Evolutionary conservation across 306 rosid species (phyloP), one percentile per base, ranked within the genome.

Genomic region (Vicia sativa): DNA sequence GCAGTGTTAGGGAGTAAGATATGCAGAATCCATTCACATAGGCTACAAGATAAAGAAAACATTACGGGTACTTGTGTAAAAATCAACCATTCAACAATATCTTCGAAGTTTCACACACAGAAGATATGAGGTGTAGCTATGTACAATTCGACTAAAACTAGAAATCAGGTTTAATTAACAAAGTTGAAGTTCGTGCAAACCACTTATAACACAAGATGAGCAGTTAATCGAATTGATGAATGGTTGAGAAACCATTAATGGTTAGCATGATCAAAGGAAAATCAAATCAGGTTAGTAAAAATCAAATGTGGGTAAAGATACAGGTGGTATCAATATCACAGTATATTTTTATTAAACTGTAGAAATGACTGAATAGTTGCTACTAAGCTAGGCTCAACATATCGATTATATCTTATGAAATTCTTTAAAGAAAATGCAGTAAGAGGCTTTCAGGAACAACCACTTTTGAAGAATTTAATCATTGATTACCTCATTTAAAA

Each of bases 401-500:
- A 38, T 55, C 7, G 14, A 65, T 23, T 70, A 71, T 44, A 46
- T 38, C n/a, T 44, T 18, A 26, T 18, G 16, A 58, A 58, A 18
- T 28, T 34, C 69, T 43, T 14, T 63, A 34, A 42, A 53, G 18
- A 70, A 38, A 50, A 63, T 35, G 54, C 57, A 28, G 29, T 62
- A 68, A 28, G 28, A 58, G 13, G 35, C 4, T 71, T 60, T 38
- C 19, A 34, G 23, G 48, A 61, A 62, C 48, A 75, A 25, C 52
- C 39, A 68, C 61, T 71, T 57, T 26, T 12, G 18, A 66, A 63
- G 73, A 18, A 73, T 38, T 58, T 31, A 37, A 46, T 21, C 63
- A 77, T 46, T 56, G 43, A 53, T 57, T 84, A 92, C 98, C 98
- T 92, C 98, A 65, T 88, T 92, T 80, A 92, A 83, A 76, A 93